Conservation (phyloP, 202 grass and related monocot species). For the Zoysia matrella region DNA sequence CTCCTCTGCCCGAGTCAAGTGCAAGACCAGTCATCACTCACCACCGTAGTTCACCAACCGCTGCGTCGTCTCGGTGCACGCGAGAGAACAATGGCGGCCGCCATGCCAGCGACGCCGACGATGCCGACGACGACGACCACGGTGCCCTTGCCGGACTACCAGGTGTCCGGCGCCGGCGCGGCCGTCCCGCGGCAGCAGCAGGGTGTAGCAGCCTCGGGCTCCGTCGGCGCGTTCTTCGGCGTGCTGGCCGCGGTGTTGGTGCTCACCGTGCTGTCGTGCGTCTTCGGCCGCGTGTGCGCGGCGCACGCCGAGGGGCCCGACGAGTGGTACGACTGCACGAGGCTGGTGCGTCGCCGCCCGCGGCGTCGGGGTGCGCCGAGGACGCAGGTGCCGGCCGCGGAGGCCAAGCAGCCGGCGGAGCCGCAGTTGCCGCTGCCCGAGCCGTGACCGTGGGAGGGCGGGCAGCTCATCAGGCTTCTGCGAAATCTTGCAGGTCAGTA, state of each 20-base stretch:
- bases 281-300: slow-evolving; percentile 62
- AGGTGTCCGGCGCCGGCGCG: slow-evolving; percentile 32
- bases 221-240: slow-evolving; percentile 66
- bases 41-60: background rate
- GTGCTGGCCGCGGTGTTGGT: slow-evolving; percentile 66
- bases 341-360: slow-evolving; percentile 35
- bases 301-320: slow-evolving; percentile 57
- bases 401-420: slow-evolving; percentile 25
- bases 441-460: slow-evolving; percentile 41
- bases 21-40: background rate
- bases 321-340: slow-evolving; percentile 67
- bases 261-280: slow-evolving; percentile 69
- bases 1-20: background rate
- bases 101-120: slow-evolving; percentile 38
- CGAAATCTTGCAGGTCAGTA: slow-evolving; percentile 43
- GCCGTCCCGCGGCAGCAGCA: background rate
- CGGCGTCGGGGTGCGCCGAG: slow-evolving; percentile 40
- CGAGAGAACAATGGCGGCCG: slow-evolving; percentile 52
- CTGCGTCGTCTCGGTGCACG: background rate
- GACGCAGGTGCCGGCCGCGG: slow-evolving; percentile 9
- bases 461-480: background rate
- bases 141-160: slow-evolving; percentile 50
- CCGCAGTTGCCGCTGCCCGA: slow-evolving; percentile 45
- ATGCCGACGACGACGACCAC: background rate
- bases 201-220: slow-evolving; percentile 5